Evolutionary conservation across 2,329 filamentous ascomycete species (phyloP).

Genomic region (Metarhizium guizhouense): DNA sequence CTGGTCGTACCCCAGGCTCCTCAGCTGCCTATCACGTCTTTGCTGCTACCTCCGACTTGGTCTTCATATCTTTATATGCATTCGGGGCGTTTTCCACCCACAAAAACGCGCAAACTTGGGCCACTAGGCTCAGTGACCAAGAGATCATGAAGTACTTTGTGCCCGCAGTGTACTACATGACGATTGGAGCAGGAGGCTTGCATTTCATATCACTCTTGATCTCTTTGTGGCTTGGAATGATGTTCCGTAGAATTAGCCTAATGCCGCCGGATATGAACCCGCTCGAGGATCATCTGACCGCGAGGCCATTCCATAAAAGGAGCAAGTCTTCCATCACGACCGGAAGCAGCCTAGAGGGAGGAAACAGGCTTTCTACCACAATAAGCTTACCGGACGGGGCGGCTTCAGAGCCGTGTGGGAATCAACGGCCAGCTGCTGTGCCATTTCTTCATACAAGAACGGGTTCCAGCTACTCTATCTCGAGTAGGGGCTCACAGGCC

Average conservation of each 20-base stretch:
- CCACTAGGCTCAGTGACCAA: conserved; percentile 53
- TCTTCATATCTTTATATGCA: conserved; percentile 44
- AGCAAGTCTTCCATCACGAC: conserved; percentile 53
- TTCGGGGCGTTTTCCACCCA: conserved; percentile 42
- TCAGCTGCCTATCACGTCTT: conserved; percentile 88
- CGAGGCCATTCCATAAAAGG: conserved; percentile 62
- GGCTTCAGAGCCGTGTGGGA: conserved; percentile 34
- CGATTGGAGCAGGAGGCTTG: conserved; percentile 54
- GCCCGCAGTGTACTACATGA: conserved; percentile 58
- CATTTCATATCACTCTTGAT: conserved; percentile 63
- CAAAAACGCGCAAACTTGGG: conserved; percentile 47
- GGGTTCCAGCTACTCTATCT: conserved; percentile 48
- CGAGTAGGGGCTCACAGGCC: conserved; percentile 43
- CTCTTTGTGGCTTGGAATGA: conserved; percentile 64
- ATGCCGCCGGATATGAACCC: conserved; percentile 95
- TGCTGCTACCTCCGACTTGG: conserved; percentile 60
- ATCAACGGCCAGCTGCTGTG: conserved; percentile 46
- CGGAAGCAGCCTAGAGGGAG: conserved; percentile 32
- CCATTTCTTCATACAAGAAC: conserved; percentile 75
- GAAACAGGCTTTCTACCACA: conserved; percentile 52
- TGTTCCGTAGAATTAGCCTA: conserved; percentile 72
- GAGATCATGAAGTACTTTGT: conserved; percentile 51
- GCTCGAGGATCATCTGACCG: conserved; percentile 75
- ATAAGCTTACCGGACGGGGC: conserved; percentile 26
- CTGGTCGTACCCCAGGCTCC: conserved; percentile 64